Percentiles rank a stretch among this genome's conserved stretches.
Conservation (phyloP, 345 rosid species). For the Trapa bicornis region DNA sequence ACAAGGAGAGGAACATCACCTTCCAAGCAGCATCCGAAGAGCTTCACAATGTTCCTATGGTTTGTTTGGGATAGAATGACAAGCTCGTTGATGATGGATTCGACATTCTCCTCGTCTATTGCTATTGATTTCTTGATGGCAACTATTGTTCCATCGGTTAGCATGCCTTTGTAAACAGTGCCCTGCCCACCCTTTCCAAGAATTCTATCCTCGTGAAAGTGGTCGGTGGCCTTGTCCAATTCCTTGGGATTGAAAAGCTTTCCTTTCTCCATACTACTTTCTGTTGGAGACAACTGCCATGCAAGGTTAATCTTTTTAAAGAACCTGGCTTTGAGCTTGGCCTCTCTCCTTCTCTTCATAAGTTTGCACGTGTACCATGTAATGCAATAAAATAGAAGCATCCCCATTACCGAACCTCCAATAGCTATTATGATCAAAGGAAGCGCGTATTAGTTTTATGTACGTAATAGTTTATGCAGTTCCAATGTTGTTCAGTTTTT, state of each 20-base stretch:
- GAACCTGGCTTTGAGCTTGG: constrained; percentile 8
- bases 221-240: constrained; percentile 7
- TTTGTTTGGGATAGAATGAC: constrained; percentile 1
- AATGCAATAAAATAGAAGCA: neutral
- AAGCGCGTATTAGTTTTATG: too few relatives aligned
- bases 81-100: constrained; percentile 2
- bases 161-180: neutral
- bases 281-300: constrained; percentile 4
- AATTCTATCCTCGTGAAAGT: constrained; percentile 5
- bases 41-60: neutral
- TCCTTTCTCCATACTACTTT: constrained; percentile 4
- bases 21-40: constrained; percentile 3
- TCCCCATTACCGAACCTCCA: too few relatives aligned
- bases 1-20: constrained; percentile 6
- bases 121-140: neutral
- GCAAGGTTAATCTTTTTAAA: constrained; percentile 6
- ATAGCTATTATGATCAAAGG: too few relatives aligned
- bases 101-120: neutral
- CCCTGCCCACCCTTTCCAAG: constrained; percentile 2
- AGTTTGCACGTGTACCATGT: neutral
- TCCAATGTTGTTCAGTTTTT: too few relatives aligned
- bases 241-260: constrained; percentile 6
- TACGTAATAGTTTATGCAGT: too few relatives aligned
- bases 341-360: constrained; percentile 6
- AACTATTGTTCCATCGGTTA: constrained; percentile 4